These are phyloP conservation scores for Eimeria maxima DNA, from an alignment of 169 alveolate species.

Conservation along the genomic window DNA sequence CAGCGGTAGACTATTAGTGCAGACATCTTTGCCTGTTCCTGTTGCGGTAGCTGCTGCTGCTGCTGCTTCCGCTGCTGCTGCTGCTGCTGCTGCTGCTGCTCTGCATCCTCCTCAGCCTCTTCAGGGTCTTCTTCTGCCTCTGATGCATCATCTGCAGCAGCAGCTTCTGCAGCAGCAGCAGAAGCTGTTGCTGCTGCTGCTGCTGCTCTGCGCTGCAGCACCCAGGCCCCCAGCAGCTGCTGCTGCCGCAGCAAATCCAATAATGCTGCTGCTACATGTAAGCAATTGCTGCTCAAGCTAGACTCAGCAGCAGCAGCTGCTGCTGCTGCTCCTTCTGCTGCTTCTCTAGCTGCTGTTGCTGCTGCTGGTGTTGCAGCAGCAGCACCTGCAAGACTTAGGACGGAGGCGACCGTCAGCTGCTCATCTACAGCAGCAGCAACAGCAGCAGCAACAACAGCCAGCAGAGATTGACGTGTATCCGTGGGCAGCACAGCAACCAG, in stretches of 20 bases:
- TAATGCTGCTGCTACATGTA: not conserved
- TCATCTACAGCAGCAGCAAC: conserved; percentile 39
- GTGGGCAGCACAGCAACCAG: conserved; percentile 6
- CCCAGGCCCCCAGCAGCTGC: no score
- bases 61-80: no score
- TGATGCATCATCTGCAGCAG: no score
- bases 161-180: no score
- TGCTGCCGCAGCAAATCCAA: not conserved
- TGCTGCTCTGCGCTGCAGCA: no score
- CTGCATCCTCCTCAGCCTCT: not conserved
- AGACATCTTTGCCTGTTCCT: not conserved
- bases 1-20: not conserved
- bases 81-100: not conserved
- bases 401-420: not conserved
- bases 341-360: not conserved
- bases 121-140: not conserved
- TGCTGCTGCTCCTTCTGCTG: conserved; percentile 13
- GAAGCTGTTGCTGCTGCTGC: no score
- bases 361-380: conserved; percentile 8
- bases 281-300: not conserved
- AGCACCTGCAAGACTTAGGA: not conserved
- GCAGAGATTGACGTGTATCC: not conserved
- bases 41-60: not conserved
- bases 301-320: not conserved
- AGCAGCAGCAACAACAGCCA: conserved; percentile 33